Conservation (phyloP, 768 basidiomycete genomes). For the Lactarius psammicola region DNA sequence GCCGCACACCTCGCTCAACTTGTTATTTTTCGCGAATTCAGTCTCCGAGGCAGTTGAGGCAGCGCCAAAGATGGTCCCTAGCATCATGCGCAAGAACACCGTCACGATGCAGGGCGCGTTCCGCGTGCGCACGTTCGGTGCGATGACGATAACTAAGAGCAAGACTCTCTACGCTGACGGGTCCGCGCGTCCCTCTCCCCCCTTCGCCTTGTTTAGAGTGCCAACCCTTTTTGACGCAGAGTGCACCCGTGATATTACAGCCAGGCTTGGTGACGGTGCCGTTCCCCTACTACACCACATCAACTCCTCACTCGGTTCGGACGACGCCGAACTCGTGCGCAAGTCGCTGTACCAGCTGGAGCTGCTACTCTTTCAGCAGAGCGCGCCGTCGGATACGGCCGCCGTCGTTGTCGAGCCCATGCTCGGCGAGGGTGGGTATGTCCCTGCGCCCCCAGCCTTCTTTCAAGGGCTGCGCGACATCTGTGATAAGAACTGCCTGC, state of each 20-base stretch:
- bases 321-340: conserved; percentile 55
- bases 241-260: conserved; percentile 38
- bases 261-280: conserved; percentile 79
- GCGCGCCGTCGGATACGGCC: conserved; percentile 80
- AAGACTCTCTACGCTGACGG: conserved; percentile 90
- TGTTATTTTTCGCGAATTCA: conserved; percentile 98
- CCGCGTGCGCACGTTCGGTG: conserved; percentile 91
- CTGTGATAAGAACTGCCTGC: conserved; percentile 84
- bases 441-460: conserved; percentile 80
- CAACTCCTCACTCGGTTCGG: conserved; percentile 54
- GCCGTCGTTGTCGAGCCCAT: conserved; percentile 94
- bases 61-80: conserved; percentile 82
- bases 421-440: conserved; percentile 94
- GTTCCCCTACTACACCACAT: conserved; percentile 92
- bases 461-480: conserved; percentile 73
- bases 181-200: conserved; percentile 44
- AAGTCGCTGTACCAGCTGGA: conserved; percentile 79
- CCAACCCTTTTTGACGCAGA: neutral
- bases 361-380: conserved; percentile 76
- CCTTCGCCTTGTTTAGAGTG: no score
- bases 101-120: conserved; percentile 91
- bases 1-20: conserved; percentile 88
- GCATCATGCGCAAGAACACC: conserved; percentile 75
- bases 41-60: conserved; percentile 93
- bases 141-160: conserved; percentile 90